Conservation (phyloP, 768 basidiomycete genomes). For the Trametopsis cervina region DNA sequence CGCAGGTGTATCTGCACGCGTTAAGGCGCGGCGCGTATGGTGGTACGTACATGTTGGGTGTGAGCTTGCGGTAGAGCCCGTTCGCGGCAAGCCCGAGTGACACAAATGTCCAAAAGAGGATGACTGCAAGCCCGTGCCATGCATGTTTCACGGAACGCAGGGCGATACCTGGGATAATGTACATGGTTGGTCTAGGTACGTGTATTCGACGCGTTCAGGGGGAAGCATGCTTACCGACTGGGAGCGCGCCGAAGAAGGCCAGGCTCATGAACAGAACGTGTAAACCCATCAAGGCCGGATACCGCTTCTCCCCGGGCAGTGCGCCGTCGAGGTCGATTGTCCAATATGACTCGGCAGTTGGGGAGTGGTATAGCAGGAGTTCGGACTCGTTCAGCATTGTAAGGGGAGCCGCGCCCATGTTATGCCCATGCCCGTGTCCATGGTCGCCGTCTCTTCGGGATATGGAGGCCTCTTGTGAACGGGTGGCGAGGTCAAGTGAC, state of each 20-base stretch:
- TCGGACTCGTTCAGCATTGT: slow-evolving; percentile 75
- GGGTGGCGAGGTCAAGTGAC: slow-evolving; percentile 18
- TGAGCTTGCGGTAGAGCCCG: slow-evolving; percentile 67
- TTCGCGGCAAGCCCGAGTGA: slow-evolving; percentile 62
- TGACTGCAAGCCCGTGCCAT: slow-evolving; percentile 48
- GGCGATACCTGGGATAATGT: slow-evolving; percentile 52
- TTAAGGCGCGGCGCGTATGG: no score
- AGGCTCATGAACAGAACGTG: slow-evolving; percentile 71
- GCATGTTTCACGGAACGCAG: slow-evolving; percentile 73
- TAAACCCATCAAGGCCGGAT: slow-evolving; percentile 64
- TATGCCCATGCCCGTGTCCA: slow-evolving; percentile 32
- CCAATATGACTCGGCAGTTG: slow-evolving; percentile 78
- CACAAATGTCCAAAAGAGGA: slow-evolving; percentile 55
- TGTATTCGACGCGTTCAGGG: neutral
- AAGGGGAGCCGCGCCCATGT: slow-evolving; percentile 41
- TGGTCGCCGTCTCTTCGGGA: slow-evolving; percentile 27
- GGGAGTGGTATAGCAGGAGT: slow-evolving; percentile 52
- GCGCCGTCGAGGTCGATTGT: slow-evolving; percentile 65
- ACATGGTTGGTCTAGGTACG: slow-evolving; percentile 6
- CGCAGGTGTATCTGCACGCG: neutral
- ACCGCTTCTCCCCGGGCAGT: slow-evolving; percentile 36
- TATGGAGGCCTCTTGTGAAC: slow-evolving; percentile 8
- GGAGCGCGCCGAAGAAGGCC: slow-evolving; percentile 81
- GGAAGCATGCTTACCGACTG: slow-evolving; percentile 50
- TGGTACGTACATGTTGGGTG: slow-evolving; percentile 72